Evolutionary conservation across 2,329 filamentous ascomycete genomes (phyloP).

Genomic region (Bipolaris bicolor): DNA sequence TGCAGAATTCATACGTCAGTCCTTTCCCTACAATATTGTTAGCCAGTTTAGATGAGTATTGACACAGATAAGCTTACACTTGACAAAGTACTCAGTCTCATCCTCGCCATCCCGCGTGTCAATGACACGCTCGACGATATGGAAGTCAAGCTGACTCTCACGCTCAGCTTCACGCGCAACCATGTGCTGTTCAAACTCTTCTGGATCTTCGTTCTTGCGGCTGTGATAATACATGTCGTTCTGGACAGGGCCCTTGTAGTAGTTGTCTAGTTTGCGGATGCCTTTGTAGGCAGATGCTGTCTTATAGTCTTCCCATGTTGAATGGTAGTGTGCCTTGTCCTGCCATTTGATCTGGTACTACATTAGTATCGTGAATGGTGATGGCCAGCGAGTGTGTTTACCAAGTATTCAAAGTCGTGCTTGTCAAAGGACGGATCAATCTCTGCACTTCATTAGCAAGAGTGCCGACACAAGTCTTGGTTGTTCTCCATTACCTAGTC

Average conservation of each 20-base stretch:
- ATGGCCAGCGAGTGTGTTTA: slow-evolving; percentile 43
- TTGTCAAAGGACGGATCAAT: slow-evolving; percentile 54
- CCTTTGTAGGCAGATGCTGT: slow-evolving; percentile 78
- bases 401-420: slow-evolving; percentile 83
- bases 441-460: slow-evolving; percentile 36
- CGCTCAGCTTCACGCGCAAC: slow-evolving; percentile 92
- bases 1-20: slow-evolving; percentile 89
- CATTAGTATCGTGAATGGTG: slow-evolving; percentile 20
- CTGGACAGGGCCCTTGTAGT: slow-evolving; percentile 82
- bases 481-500: slow-evolving; percentile 47
- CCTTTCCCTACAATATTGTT: slow-evolving; percentile 67
- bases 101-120: slow-evolving; percentile 77
- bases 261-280: slow-evolving; percentile 90
- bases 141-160: slow-evolving; percentile 87
- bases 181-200: slow-evolving; percentile 91
- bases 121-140: slow-evolving; percentile 91
- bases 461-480: background rate
- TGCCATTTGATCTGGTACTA: slow-evolving; percentile 86
- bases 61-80: slow-evolving; percentile 64
- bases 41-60: slow-evolving; percentile 25
- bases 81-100: slow-evolving; percentile 89
- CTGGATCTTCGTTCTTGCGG: slow-evolving; percentile 67
- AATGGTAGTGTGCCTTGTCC: slow-evolving; percentile 90
- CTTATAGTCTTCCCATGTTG: slow-evolving; percentile 88
- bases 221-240: slow-evolving; percentile 73